Evolutionary conservation across 352 stramenopile genomes (phyloP), one percentile per base, ranked within the genome.

Genomic region (Albugo candida): DNA sequence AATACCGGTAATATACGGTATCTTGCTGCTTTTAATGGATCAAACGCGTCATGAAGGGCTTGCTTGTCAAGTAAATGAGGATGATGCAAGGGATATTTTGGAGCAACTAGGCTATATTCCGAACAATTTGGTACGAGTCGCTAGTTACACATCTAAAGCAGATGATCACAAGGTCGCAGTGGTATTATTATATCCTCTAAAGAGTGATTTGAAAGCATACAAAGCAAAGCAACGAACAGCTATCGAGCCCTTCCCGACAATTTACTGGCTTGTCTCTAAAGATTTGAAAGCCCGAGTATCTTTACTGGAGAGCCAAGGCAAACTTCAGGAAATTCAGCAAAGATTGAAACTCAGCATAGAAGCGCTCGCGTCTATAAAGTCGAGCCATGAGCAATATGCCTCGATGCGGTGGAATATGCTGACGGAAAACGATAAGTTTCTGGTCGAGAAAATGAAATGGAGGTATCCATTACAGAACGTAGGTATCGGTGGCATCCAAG

Each of bases 211-310:
- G 45, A 43, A 60, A 35, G 67, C 63, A 16, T 75, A 81, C 62
- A 81, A 81, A 57, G 68, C 63, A 52, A 61, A 74, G 18, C 65
- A 81, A 35, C 62, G 68, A 3, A 61, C 57, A 24, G 65, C 59
- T 21, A 57, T 77, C 27, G 65, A 82, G 47, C 70, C 70, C 0
- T 82, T 82, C 51, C 70, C 70, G 20, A 82, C 70, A 24, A 73
- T 75, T 34, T 82, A 78, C 50, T 82, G 70, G 70, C 55, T 82
- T 27, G 55, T 56, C 2, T 70, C 61, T 0, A 43, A 45, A 5
- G 58, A 72, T 21, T 51, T 82, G 27, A 72, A 72, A 50, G 64
- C 65, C 8, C 56, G 54, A 37, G 64, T 82, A 19, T 77, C 67
- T 16, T 52, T 55, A n/a, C 41, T 82, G 0, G 70, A 82, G 47